Base-by-base conservation (phyloP, 2,329 filamentous ascomycete genomes). In the Talaromyces amestolkiae region DNA sequence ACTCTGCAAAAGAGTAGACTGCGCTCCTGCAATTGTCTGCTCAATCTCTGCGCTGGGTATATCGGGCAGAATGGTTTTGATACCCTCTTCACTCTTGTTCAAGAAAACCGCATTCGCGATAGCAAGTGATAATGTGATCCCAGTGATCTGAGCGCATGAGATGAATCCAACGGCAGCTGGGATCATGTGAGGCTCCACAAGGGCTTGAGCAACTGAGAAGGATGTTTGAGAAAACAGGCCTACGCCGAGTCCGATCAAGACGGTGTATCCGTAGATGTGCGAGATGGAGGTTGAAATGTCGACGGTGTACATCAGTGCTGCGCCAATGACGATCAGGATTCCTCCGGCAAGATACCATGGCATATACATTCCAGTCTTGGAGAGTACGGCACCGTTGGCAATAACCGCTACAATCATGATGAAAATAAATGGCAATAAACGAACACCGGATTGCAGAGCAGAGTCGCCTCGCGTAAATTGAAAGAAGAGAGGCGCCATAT, bases 401-500 rank as follows among this genome's bases (percentile, higher is more conserved):
- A 75, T 63, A 49, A 67, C 65, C 31, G 67, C 43, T 8, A 61
- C 15, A 19, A 73, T 70, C 33, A 69, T 43, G 15, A 73, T 13
- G 45, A 63, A 58, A 39, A 75, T 68, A 58, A 69, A 72, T 3
- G 73, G 73, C 17, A 75, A 65, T 6, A 77, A 67, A 9, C 70
- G 71, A 9, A 77, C 71, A 7, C 70, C 71, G 7, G 74, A 69
- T 22, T 59, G 66, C n/a, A 75, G 54, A 2, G 72, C 73, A 0
- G 69, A 72, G 56, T 82, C 81, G 8, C 79, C 79, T 3, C 75
- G 75, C 0, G 78, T 77, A 69, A 85, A 86, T 64, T 84, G 81
- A 70, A 85, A 85, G 73, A 79, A 85, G 0, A 86, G 74, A 0
- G 84, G 84, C 11, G 83, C 79, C 73, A 83, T 86, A 73, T 85